phyloP scores from a whole-genome alignment of 352 stramenopile genomes.

The Blastocystis sp. region DNA sequence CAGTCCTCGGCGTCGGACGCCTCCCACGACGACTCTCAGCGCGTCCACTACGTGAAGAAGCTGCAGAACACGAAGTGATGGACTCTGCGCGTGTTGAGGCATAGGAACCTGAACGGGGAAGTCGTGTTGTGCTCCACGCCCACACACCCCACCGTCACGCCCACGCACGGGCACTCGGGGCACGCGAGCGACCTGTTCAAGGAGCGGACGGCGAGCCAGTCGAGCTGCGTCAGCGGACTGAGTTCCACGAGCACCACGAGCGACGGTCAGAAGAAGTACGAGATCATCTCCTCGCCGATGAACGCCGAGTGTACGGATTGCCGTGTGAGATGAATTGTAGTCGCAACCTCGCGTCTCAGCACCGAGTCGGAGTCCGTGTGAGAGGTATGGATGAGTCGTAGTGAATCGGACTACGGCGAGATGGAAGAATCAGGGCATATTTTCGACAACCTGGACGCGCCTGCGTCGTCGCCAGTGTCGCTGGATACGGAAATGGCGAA shows the following conservation, averaged over 20 bases:
- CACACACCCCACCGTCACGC: too few relatives aligned
- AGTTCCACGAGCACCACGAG: neutral
- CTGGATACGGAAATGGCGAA: slow-evolving; percentile 13
- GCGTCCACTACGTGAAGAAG: slow-evolving; percentile 20
- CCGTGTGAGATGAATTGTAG: neutral
- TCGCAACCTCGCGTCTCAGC: neutral
- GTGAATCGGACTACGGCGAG: slow-evolving; percentile 45
- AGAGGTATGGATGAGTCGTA: neutral
- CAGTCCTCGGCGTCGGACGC: neutral
- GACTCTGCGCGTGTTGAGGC: too few relatives aligned
- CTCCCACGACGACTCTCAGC: neutral
- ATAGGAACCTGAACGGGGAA: too few relatives aligned
- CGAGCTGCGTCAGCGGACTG: neutral
- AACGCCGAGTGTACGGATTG: neutral
- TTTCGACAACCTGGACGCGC: slow-evolving; percentile 57
- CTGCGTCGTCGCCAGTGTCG: neutral
- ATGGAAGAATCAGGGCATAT: slow-evolving; percentile 39
- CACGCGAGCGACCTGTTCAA: neutral
- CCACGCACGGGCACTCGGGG: neutral
- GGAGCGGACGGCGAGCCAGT: neutral
- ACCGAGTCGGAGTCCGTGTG: slow-evolving; percentile 25
- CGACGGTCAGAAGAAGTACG: slow-evolving; percentile 5
- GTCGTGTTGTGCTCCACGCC: too few relatives aligned
- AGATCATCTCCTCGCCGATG: slow-evolving; percentile 52
- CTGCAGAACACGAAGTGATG: neutral